A percentile compares a stretch with the other conserved stretches of the same genome.
Evolutionary conservation across 2,329 filamentous ascomycete genomes (phyloP).

Genomic region (Fusarium oligoseptatum): DNA sequence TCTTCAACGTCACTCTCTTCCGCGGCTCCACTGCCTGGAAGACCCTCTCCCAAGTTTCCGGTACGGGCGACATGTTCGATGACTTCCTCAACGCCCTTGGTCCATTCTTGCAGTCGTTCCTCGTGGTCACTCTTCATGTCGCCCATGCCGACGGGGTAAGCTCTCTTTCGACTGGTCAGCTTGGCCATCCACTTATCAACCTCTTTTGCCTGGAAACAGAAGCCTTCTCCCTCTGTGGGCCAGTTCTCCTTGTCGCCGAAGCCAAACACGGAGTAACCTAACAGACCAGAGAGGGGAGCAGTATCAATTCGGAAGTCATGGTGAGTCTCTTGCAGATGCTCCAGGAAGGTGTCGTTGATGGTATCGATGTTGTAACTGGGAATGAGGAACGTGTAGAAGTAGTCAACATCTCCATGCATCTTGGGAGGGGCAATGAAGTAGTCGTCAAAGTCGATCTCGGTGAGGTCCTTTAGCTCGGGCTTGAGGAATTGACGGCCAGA

Average conservation of each 20-base stretch:
- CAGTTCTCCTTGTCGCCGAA: slow-evolving; percentile 93
- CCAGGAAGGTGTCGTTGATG: slow-evolving; percentile 87
- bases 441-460: slow-evolving; percentile 92
- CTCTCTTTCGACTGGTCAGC: slow-evolving; percentile 85
- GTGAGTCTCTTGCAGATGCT: slow-evolving; percentile 91
- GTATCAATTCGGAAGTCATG: slow-evolving; percentile 98
- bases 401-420: slow-evolving; percentile 65
- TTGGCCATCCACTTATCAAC: slow-evolving; percentile 98
- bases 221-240: slow-evolving; percentile 91
- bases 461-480: slow-evolving; percentile 80
- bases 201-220: slow-evolving; percentile 91
- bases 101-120: slow-evolving; percentile 81
- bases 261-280: slow-evolving; percentile 94
- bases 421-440: slow-evolving; percentile 87
- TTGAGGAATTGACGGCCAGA: slow-evolving; percentile 59
- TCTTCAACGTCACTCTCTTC: slow-evolving; percentile 87
- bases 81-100: slow-evolving; percentile 77
- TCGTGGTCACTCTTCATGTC: slow-evolving; percentile 83
- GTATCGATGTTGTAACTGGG: slow-evolving; percentile 97
- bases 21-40: slow-evolving; percentile 84
- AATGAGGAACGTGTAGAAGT: slow-evolving; percentile 86
- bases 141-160: slow-evolving; percentile 89
- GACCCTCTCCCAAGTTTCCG: slow-evolving; percentile 72
- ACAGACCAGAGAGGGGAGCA: slow-evolving; percentile 78
- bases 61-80: slow-evolving; percentile 73